Conservation (phyloP, 805 yeast genomes). For the Middelhovenomyces tepae region DNA sequence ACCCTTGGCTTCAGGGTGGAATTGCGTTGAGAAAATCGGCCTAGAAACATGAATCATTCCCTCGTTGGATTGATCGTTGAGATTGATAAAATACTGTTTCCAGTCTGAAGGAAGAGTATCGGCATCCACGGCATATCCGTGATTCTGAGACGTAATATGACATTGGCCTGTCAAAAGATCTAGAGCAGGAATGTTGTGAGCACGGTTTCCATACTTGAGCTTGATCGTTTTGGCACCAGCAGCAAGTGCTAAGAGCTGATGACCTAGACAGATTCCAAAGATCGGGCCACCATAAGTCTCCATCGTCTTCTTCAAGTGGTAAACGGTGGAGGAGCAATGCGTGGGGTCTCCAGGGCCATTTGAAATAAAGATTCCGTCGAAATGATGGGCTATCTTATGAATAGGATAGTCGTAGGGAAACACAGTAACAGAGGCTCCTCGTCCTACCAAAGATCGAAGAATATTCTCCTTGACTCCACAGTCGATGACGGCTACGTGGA, state of each 20-base stretch:
- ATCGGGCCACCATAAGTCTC: constrained; percentile 67
- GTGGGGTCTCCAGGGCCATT: constrained; percentile 99
- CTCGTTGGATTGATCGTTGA: constrained; percentile 94
- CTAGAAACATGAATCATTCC: constrained; percentile 85
- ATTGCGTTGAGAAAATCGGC: constrained; percentile 95
- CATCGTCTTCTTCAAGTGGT: constrained; percentile 65
- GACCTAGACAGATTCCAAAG: constrained; percentile 97
- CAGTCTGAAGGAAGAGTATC: constrained; percentile 64
- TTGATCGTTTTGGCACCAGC: constrained; percentile 89
- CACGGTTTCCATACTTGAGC: constrained; percentile 96
- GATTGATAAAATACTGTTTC: constrained; percentile 82
- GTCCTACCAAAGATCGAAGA: constrained; percentile 80
- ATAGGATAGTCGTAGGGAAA: constrained; percentile 94
- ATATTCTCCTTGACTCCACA: constrained; percentile 99
- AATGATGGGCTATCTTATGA: constrained; percentile 80
- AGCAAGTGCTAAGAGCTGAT: constrained; percentile 91
- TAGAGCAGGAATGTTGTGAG: constrained; percentile 95
- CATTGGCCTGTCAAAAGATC: constrained; percentile 86
- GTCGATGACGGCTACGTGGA: constrained; percentile 88
- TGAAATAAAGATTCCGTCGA: constrained; percentile 90
- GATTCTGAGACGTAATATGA: constrained; percentile 97
- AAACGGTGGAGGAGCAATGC: constrained; percentile 72
- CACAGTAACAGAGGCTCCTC: constrained; percentile 95
- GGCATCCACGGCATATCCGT: constrained; percentile 94
- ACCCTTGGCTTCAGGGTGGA: constrained; percentile 99